A percentile compares a stretch with the other conserved stretches of the same genome.
Evolutionary conservation across 768 basidiomycete species (phyloP).

Genomic region (Kwoniella sp.): DNA sequence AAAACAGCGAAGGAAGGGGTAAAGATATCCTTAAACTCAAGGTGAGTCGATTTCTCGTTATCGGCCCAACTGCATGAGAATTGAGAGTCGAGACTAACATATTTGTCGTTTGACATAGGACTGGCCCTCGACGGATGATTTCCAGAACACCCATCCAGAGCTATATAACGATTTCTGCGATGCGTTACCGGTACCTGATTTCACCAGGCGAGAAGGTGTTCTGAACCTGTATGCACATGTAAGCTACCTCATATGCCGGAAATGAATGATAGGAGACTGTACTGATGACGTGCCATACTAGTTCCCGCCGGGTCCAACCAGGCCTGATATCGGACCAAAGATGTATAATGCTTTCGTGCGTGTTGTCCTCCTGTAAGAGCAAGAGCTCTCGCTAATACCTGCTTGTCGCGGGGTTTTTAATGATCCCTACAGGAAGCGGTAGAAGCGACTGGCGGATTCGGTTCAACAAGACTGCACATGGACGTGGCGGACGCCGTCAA

Average conservation of each 20-base stretch:
- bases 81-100: background rate
- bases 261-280: background rate
- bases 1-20: constrained; percentile 63
- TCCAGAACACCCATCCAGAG: constrained; percentile 78
- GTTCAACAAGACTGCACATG: constrained; percentile 78
- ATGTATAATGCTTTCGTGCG: constrained; percentile 81
- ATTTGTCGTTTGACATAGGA: constrained; percentile 61
- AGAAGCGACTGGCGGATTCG: constrained; percentile 28
- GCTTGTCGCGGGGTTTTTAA: too few species aligned
- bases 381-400: too few species aligned
- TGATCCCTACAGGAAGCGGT: constrained; percentile 24
- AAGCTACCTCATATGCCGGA: constrained; percentile 54
- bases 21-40: constrained; percentile 69
- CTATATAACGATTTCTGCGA: constrained; percentile 81
- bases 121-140: constrained; percentile 88
- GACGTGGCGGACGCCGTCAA: constrained; percentile 91
- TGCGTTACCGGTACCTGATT: constrained; percentile 83
- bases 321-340: constrained; percentile 70
- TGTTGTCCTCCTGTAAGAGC: too few species aligned
- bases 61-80: too few species aligned
- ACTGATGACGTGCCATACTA: constrained; percentile 11
- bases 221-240: constrained; percentile 88
- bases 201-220: constrained; percentile 85
- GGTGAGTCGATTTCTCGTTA: constrained; percentile 60
- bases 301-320: constrained; percentile 35